Conservation (phyloP, 495 filamentous ascomycete species). For the Friedmanniomyces endolithicus region DNA sequence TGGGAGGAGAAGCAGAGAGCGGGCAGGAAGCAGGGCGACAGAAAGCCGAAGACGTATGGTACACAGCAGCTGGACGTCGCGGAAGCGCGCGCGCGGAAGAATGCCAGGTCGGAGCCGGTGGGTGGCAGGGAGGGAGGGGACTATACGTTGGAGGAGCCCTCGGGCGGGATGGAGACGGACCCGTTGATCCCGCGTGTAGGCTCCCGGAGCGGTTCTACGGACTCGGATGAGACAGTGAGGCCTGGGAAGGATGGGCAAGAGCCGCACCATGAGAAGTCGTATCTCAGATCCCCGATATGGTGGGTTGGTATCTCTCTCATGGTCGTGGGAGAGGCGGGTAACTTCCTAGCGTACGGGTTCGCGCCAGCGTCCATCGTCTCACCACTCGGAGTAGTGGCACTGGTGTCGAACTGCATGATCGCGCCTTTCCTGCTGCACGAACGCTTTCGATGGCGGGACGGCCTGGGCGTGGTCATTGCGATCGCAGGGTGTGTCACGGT, state of each 20-base stretch:
- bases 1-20: conserved; percentile 26
- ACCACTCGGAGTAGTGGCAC: conserved; percentile 82
- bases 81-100: conserved; percentile 21
- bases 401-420: conserved; percentile 93
- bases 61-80: conserved; percentile 23
- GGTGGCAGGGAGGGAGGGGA: conserved; percentile 4
- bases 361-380: conserved; percentile 98
- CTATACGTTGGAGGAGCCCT: conserved; percentile 9
- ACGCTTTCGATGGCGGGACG: conserved; percentile 69
- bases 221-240: conserved; percentile 1
- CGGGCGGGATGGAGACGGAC: conserved; percentile 14
- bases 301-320: conserved; percentile 87
- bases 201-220: conserved; percentile 15
- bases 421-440: conserved; percentile 89
- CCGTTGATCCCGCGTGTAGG: conserved; percentile 28
- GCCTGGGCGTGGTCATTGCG: conserved; percentile 74
- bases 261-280: conserved; percentile 38
- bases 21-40: conserved; percentile 11
- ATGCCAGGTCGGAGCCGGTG: conserved; percentile 13
- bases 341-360: conserved; percentile 96
- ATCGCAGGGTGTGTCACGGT: conserved; percentile 83
- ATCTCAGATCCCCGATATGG: conserved; percentile 87
- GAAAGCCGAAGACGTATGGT: conserved; percentile 23
- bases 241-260: conserved; percentile 15
- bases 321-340: conserved; percentile 84